phyloP scores from a whole-genome alignment of 2,329 filamentous ascomycete species.

The Acrocalymma vagum region DNA sequence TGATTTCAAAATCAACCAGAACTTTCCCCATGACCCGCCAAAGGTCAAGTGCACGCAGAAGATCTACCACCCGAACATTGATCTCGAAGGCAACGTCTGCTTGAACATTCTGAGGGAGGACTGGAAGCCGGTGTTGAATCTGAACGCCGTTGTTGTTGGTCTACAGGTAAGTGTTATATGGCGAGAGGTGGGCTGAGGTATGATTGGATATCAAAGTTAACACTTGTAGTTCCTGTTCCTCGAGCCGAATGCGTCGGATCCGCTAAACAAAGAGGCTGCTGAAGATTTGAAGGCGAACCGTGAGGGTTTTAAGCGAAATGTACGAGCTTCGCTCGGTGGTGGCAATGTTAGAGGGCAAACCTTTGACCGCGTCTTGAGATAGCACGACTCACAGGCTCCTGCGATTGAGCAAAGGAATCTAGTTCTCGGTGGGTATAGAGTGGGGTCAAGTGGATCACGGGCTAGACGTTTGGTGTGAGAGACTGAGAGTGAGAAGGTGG shows the following conservation, averaged over 20 bases:
- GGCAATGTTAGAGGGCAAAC: conserved; percentile 74
- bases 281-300: conserved; percentile 87
- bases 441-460: too few species aligned
- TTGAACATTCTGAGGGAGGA: conserved; percentile 97
- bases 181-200: background rate
- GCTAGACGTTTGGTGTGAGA: too few species aligned
- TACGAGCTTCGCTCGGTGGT: conserved; percentile 82
- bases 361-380: conserved; percentile 83
- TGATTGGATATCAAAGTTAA: conserved; percentile 19
- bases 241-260: conserved; percentile 95
- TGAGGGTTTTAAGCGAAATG: conserved; percentile 91
- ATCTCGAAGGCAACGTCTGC: conserved; percentile 96
- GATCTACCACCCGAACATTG: conserved; percentile 99
- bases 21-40: conserved; percentile 95
- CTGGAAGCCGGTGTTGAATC: conserved; percentile 97
- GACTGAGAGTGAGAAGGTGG: too few species aligned
- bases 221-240: conserved; percentile 85
- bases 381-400: conserved; percentile 24
- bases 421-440: background rate
- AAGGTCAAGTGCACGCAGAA: conserved; percentile 98
- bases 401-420: background rate
- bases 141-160: conserved; percentile 96
- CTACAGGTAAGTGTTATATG: conserved; percentile 70
- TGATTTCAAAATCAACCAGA: conserved; percentile 89
- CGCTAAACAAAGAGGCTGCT: conserved; percentile 97